Percentiles rank a stretch among this genome's conserved stretches.
phyloP scores from a whole-genome alignment of 441 rosid species.

The Adansonia madagascariensis region DNA sequence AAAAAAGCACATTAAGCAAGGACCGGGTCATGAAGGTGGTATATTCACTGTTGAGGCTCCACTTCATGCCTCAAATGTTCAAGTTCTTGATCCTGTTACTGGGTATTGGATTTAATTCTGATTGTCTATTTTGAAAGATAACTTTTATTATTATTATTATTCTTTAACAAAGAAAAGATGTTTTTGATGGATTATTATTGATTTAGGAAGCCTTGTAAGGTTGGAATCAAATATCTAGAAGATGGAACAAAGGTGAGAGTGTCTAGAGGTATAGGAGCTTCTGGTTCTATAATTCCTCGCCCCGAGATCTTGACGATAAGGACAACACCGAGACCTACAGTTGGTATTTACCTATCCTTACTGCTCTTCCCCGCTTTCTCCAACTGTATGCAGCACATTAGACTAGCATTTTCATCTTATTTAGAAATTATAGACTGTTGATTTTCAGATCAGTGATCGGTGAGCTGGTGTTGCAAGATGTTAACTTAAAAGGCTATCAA shows the following conservation, averaged over 20 bases:
- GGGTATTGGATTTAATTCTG: conserved; percentile 49
- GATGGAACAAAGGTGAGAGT: conserved; percentile 98
- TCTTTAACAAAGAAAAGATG: background rate
- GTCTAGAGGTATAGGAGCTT: conserved; percentile 80
- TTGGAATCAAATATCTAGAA: conserved; percentile 76
- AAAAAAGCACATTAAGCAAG: conserved; percentile 88
- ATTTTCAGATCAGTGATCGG: background rate
- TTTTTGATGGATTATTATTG: conserved; percentile 9
- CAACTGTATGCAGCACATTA: background rate
- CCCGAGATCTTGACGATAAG: conserved; percentile 91
- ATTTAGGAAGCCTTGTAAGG: conserved; percentile 84
- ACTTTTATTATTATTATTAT: background rate
- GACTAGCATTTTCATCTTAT: background rate
- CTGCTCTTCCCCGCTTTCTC: background rate
- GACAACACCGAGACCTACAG: conserved; percentile 80
- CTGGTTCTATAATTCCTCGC: conserved; percentile 86
- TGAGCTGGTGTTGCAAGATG: background rate
- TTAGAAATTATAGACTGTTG: background rate
- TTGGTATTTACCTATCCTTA: conserved; percentile 47
- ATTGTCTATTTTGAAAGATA: background rate
- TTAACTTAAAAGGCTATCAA: background rate
- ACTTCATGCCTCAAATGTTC: conserved; percentile 90
- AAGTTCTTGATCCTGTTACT: conserved; percentile 91
- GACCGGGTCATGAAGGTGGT: conserved; percentile 91
- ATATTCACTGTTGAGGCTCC: conserved; percentile 94